Evolutionary conservation across 352 stramenopile genomes (phyloP).

Genomic region (Halophytophthora polymorphica): DNA sequence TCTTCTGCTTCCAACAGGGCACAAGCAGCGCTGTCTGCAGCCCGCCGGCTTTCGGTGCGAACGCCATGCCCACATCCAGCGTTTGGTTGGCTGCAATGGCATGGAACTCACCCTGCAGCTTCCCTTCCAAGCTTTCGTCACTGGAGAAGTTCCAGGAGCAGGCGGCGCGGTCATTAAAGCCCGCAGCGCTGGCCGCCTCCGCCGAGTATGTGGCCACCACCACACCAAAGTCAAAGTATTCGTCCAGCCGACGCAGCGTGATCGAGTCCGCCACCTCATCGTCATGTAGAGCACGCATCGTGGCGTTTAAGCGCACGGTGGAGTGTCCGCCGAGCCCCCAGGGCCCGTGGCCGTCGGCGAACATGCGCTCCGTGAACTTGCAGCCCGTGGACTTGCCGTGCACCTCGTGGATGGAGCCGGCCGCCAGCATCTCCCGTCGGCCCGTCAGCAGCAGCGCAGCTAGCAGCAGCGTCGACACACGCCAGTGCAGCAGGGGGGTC

Average conservation of each 20-base stretch:
- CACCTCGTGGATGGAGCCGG: conserved; percentile 59
- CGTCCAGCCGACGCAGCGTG: conserved; percentile 56
- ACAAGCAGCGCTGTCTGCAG: conserved; percentile 70
- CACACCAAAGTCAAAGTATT: conserved; percentile 83
- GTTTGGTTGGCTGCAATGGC: conserved; percentile 30
- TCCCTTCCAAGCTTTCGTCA: conserved; percentile 31
- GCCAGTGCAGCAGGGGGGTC: conserved; percentile 2
- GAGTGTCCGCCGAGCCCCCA: conserved; percentile 47
- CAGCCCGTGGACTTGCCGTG: conserved; percentile 53
- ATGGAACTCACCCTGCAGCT: conserved; percentile 63
- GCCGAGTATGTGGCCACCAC: conserved; percentile 60
- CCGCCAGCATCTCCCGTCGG: conserved; percentile 25
- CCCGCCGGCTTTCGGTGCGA: conserved; percentile 45
- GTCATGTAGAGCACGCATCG: conserved; percentile 41
- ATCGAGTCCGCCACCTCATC: conserved; percentile 66
- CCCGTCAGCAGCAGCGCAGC: conserved; percentile 26
- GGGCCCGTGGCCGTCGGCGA: conserved; percentile 56
- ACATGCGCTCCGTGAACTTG: conserved; percentile 79
- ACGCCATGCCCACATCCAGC: conserved; percentile 43
- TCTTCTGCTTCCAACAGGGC: conserved; percentile 84
- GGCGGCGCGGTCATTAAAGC: conserved; percentile 51
- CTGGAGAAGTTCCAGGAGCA: conserved; percentile 69
- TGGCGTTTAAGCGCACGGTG: conserved; percentile 46
- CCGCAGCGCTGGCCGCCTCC: conserved; percentile 26
- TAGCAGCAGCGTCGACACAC: conserved; percentile 10